Evolutionary conservation across 2,329 filamentous ascomycete species (phyloP).

Genomic region (Sclerotinia sclerotiorum): DNA sequence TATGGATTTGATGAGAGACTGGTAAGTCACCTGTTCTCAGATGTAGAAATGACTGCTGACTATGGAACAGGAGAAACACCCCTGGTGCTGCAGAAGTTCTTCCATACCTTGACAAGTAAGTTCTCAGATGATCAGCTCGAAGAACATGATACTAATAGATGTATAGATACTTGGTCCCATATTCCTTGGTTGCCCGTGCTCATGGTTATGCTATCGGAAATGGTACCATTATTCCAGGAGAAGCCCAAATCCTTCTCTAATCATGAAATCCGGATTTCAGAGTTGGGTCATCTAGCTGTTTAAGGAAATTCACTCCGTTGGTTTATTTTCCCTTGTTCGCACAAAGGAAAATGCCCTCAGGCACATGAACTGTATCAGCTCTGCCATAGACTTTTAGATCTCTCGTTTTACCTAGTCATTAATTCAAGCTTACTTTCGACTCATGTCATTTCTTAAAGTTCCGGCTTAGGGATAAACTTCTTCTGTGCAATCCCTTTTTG

Average conservation of each 20-base stretch:
- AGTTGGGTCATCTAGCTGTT: not conserved
- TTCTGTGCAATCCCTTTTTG: slow-evolving; percentile 17
- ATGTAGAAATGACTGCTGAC: slow-evolving; percentile 14
- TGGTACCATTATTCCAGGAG: slow-evolving; percentile 57
- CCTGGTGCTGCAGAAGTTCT: slow-evolving; percentile 57
- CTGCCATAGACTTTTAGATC: not conserved
- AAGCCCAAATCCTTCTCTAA: slow-evolving; percentile 41
- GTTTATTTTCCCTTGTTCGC: not conserved
- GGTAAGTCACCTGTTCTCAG: slow-evolving; percentile 21
- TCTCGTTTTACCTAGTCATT: slow-evolving; percentile 4
- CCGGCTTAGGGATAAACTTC: slow-evolving; percentile 19
- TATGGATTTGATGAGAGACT: slow-evolving; percentile 39
- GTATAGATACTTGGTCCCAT: slow-evolving; percentile 58
- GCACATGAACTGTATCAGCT: not conserved
- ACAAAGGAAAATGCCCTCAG: not conserved
- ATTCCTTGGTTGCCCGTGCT: slow-evolving; percentile 61
- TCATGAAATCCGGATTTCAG: not conserved
- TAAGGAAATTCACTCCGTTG: not conserved
- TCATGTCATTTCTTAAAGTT: slow-evolving; percentile 22
- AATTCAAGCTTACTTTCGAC: not conserved
- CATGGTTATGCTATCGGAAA: slow-evolving; percentile 61
- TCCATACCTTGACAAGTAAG: slow-evolving; percentile 59
- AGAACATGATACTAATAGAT: slow-evolving; percentile 17
- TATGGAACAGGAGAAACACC: slow-evolving; percentile 30
- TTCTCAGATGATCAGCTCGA: not conserved